Conservation (phyloP, 768 basidiomycete species). For the Filobasidium floriforme region DNA sequence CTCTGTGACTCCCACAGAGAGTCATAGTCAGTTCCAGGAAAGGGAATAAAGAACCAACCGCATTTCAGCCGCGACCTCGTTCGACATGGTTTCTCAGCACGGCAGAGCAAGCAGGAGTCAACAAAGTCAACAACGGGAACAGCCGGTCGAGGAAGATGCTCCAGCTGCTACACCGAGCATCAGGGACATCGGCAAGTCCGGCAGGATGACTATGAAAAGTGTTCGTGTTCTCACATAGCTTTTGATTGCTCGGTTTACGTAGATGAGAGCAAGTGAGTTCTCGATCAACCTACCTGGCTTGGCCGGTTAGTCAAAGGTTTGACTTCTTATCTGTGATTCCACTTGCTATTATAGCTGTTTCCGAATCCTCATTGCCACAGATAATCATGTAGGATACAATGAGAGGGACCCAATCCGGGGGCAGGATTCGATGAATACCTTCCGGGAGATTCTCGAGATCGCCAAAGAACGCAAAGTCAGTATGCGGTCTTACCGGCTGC, state of each 20-base stretch:
- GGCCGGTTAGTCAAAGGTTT: not conserved
- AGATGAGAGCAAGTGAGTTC: constrained; percentile 16
- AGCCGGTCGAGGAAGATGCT: not conserved
- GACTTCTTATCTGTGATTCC: no score
- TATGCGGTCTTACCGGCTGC: not conserved
- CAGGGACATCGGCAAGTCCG: not conserved
- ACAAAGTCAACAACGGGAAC: constrained; percentile 3
- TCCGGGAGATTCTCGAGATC: constrained; percentile 83
- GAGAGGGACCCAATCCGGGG: constrained; percentile 92
- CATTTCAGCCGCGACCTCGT: not conserved
- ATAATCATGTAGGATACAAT: constrained; percentile 90
- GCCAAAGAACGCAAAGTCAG: constrained; percentile 53
- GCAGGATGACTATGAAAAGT: not conserved
- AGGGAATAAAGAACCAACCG: not conserved
- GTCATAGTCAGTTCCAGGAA: no score
- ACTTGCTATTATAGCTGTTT: constrained; percentile 37
- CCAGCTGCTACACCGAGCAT: not conserved
- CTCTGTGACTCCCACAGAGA: no score
- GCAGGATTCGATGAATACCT: constrained; percentile 90
- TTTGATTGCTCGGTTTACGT: not conserved
- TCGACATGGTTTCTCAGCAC: not conserved
- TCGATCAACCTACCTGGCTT: not conserved
- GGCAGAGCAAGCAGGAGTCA: not conserved
- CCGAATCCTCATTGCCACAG: constrained; percentile 78
- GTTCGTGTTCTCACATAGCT: not conserved